Evolutionary conservation across 148 eudicot genomes (phyloP).

Genomic region (Chenopodium album): DNA sequence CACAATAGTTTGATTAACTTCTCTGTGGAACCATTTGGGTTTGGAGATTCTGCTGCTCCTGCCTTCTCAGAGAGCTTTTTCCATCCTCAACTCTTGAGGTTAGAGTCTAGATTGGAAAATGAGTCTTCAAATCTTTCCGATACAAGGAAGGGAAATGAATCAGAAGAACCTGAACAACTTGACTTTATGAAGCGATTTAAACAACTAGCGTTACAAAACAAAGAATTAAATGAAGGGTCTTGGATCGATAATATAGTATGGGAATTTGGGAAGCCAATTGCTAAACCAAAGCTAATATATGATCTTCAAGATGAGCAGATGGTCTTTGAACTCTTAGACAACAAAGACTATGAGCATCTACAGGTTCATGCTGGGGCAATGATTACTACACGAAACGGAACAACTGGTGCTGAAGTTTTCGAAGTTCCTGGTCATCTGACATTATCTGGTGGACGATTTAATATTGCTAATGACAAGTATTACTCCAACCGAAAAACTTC

Average conservation of each 20-base stretch:
- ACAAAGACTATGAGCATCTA: constrained; percentile 57
- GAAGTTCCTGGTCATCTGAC: constrained; percentile 61
- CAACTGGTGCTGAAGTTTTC: constrained; percentile 37
- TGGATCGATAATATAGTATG: constrained; percentile 88
- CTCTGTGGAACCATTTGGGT: constrained; percentile 64
- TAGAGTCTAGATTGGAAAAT: constrained; percentile 54
- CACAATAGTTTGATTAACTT: constrained; percentile 32
- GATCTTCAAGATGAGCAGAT: constrained; percentile 96
- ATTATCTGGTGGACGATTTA: constrained; percentile 58
- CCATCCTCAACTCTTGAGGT: constrained; percentile 84
- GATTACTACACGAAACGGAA: constrained; percentile 55
- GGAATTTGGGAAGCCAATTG: constrained; percentile 60
- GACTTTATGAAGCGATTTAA: constrained; percentile 64
- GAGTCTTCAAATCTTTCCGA: constrained; percentile 29
- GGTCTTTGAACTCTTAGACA: constrained; percentile 87
- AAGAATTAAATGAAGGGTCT: constrained; percentile 74
- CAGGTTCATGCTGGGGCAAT: constrained; percentile 90
- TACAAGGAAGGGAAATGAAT: constrained; percentile 38
- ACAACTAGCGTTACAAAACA: constrained; percentile 70
- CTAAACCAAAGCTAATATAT: constrained; percentile 75
- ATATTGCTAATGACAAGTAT: constrained; percentile 87
- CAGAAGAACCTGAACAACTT: constrained; percentile 39
- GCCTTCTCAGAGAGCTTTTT: constrained; percentile 31
- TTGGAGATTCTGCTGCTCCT: constrained; percentile 31
- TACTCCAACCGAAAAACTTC: constrained; percentile 84